Percentiles rank a stretch among this genome's conserved stretches.
phyloP scores from a whole-genome alignment of 257 asterid species.

The Nicotiana sylvestris region DNA sequence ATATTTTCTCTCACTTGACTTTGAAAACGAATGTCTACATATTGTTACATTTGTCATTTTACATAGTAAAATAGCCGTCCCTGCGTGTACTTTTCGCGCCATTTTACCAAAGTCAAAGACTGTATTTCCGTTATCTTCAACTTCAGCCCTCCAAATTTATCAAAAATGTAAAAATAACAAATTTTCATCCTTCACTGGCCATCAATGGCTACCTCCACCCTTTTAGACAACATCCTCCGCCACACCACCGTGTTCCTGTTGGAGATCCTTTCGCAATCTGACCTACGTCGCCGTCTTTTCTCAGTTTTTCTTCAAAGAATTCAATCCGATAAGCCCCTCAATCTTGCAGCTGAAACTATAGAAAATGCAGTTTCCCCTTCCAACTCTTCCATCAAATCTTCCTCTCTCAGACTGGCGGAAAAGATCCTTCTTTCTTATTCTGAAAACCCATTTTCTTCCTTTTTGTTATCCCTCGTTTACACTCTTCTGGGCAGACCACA shows the following conservation, averaged over 20 bases:
- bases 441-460: slow-evolving; percentile 35
- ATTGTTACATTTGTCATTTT: background rate
- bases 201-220: slow-evolving; percentile 38
- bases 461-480: slow-evolving; percentile 48
- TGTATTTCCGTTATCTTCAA: background rate
- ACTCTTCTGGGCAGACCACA: slow-evolving; percentile 28
- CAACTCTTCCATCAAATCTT: slow-evolving; percentile 34
- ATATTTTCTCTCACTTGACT: background rate
- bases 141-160: background rate
- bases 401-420: slow-evolving; percentile 58
- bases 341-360: slow-evolving; percentile 46
- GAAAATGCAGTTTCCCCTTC: slow-evolving; percentile 54
- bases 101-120: background rate
- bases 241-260: slow-evolving; percentile 50
- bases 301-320: slow-evolving; percentile 36
- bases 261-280: slow-evolving; percentile 36
- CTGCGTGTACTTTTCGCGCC: slow-evolving; percentile 11
- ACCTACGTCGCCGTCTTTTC: slow-evolving; percentile 44
- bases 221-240: slow-evolving; percentile 40
- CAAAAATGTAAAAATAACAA: background rate
- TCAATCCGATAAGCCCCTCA: slow-evolving; percentile 32
- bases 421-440: slow-evolving; percentile 49
- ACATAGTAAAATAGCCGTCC: background rate
- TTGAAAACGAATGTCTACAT: background rate
- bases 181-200: background rate